Conservation (phyloP, 208 protist species). For the Leishmania tropica region DNA sequence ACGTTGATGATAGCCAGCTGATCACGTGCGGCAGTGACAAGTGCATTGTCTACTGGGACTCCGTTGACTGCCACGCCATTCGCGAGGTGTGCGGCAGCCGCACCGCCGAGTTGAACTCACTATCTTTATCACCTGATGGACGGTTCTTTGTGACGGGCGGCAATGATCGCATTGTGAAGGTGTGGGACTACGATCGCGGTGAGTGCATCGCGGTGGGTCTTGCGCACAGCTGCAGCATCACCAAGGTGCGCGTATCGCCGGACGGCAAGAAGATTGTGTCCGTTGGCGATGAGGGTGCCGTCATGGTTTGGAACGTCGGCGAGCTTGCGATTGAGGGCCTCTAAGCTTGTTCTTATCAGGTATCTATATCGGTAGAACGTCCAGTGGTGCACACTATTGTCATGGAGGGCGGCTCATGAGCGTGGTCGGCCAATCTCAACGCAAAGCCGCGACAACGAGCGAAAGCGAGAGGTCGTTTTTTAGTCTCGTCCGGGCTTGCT, state of each 20-base stretch:
- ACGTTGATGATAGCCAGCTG: constrained; percentile 94
- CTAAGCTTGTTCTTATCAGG: constrained; percentile 1
- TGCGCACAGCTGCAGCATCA: constrained; percentile 94
- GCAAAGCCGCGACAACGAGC: not conserved
- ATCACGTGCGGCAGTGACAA: constrained; percentile 95
- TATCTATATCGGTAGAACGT: not conserved
- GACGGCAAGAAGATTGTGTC: constrained; percentile 92
- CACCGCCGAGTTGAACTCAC: constrained; percentile 90
- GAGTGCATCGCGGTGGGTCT: constrained; percentile 86
- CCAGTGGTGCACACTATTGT: not conserved
- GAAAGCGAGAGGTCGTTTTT: not conserved
- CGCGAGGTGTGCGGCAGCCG: constrained; percentile 92
- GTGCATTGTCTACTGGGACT: constrained; percentile 96
- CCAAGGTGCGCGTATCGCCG: constrained; percentile 89
- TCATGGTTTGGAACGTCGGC: constrained; percentile 93
- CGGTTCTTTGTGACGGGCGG: constrained; percentile 92
- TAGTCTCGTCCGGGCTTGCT: not conserved
- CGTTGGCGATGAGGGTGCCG: constrained; percentile 92
- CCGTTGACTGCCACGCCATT: constrained; percentile 93
- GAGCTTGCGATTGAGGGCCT: constrained; percentile 48
- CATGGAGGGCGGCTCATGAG: not conserved
- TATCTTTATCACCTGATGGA: constrained; percentile 90
- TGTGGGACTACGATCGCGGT: constrained; percentile 96
- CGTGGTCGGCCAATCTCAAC: not conserved
- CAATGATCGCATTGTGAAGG: constrained; percentile 93